Conservation (phyloP, 2,329 filamentous ascomycete species). For the Canariomyces notabilis region DNA sequence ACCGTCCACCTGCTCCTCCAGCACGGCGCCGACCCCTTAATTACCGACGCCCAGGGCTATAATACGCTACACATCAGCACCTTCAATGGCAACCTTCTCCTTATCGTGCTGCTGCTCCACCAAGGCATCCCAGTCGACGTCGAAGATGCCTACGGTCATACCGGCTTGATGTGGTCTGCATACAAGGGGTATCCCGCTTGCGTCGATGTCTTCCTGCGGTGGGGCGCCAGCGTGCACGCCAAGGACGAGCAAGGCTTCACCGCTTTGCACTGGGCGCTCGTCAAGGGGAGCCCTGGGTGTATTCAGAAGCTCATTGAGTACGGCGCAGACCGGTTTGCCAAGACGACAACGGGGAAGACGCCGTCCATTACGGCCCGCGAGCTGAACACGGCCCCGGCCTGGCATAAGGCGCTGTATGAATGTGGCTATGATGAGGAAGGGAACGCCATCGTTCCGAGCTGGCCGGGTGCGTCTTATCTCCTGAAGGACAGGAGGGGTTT, state of each 20-base stretch:
- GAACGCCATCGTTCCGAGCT: conserved; percentile 61
- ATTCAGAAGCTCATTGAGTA: conserved; percentile 95
- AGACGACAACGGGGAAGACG: conserved; percentile 86
- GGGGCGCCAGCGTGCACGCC: conserved; percentile 91
- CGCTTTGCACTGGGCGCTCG: conserved; percentile 91
- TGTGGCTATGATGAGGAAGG: conserved; percentile 79
- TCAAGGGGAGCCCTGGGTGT: conserved; percentile 84
- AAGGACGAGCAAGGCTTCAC: conserved; percentile 91
- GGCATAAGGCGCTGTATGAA: conserved; percentile 77
- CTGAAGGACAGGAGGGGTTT: conserved; percentile 73
- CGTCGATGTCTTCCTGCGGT: conserved; percentile 86
- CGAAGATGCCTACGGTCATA: conserved; percentile 83
- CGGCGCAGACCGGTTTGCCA: conserved; percentile 86
- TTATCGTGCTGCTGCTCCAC: conserved; percentile 84
- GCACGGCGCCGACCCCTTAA: conserved; percentile 84
- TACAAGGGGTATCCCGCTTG: conserved; percentile 95
- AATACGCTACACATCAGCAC: conserved; percentile 96
- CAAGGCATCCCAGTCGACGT: conserved; percentile 94
- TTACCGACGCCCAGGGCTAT: conserved; percentile 93
- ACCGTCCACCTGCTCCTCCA: conserved; percentile 88
- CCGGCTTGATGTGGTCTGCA: conserved; percentile 95
- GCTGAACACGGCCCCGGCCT: conserved; percentile 78
- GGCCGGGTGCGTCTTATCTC: conserved; percentile 67
- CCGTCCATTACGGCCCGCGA: conserved; percentile 80
- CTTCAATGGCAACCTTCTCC: conserved; percentile 90